Base-by-base conservation (phyloP, 306 rosid genomes). In the Albizia julibrissin region DNA sequence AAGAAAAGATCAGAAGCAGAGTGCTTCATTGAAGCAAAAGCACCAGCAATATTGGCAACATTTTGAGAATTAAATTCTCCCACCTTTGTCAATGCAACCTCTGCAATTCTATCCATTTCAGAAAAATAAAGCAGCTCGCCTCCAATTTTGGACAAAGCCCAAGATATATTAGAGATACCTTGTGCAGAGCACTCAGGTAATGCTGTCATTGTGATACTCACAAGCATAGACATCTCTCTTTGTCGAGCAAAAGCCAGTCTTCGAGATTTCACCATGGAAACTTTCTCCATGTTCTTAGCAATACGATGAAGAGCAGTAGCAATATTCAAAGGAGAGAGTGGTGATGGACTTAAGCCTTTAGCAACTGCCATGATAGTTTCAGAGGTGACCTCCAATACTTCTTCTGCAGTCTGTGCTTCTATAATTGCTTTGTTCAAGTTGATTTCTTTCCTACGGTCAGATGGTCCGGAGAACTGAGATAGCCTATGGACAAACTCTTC, bases 61-160 rank as follows among this genome's bases (percentile, higher is more conserved):
- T 95, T 93, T 87, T 95, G 99, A 71, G 97, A 89, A 84, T 93
- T 93, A 79, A 93, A 90, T 80, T 92, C 96, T 78, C 75, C 87
- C 56, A 90, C 93, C 82, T 92, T 93, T 86, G 91, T 84, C 74
- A 91, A 42, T 37, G 98, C 95, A 77, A 95, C 92, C 88, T 95
- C 97, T 9, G 91, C 97, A 82, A 95, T 89, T 81, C 99, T 87
- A 79, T 95, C 99, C 98, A 95, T 93, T 84, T 95, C 98, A 19
- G 99, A 95, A 84, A 87, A 64, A 86, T 91, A 95, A 84, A 93
- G 92, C 74, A 93, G 88, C 75, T 95, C 91, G 14, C 98, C 97
- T 13, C 99, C 99, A 70, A 93, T 92, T 88, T 93, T 95, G 79
- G 99, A 92, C 89, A 93, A 79, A 10, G 96, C 98, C 99, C 99